These are phyloP conservation scores for Leishmania major DNA, from an alignment of 208 protist genomes.

Conservation along the genomic window DNA sequence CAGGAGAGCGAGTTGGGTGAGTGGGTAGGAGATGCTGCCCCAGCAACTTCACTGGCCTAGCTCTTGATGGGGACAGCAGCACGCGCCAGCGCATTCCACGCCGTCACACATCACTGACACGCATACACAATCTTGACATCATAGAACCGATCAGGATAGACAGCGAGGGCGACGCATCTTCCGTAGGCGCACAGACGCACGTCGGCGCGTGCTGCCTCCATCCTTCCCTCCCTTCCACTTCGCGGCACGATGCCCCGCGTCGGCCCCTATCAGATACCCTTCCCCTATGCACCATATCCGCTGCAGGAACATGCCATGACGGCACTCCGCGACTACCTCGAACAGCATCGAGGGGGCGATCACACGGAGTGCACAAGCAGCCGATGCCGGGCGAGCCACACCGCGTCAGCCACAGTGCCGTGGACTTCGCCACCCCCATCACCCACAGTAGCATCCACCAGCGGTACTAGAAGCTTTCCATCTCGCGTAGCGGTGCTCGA, in stretches of 20 bases:
- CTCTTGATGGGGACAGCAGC: background rate
- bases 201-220: background rate
- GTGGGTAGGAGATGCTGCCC: background rate
- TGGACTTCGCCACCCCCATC: background rate
- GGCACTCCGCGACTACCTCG: conserved; percentile 49
- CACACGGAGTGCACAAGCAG: background rate
- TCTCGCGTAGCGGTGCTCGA: conserved; percentile 90
- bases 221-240: background rate
- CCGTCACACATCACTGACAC: background rate
- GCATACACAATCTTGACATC: background rate
- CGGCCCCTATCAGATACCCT: conserved; percentile 67
- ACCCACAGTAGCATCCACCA: background rate
- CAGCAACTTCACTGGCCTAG: background rate
- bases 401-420: background rate
- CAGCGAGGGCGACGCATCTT: background rate
- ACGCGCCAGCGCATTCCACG: background rate
- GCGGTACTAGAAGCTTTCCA: background rate
- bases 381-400: background rate
- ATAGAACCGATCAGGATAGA: background rate
- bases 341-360: conserved; percentile 3
- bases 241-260: conserved; percentile 28
- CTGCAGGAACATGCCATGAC: conserved; percentile 79
- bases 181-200: background rate
- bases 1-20: background rate
- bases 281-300: conserved; percentile 81